phyloP scores from a whole-genome alignment of 192 early-diverging fungal species.

The Funneliformis mosseae region DNA sequence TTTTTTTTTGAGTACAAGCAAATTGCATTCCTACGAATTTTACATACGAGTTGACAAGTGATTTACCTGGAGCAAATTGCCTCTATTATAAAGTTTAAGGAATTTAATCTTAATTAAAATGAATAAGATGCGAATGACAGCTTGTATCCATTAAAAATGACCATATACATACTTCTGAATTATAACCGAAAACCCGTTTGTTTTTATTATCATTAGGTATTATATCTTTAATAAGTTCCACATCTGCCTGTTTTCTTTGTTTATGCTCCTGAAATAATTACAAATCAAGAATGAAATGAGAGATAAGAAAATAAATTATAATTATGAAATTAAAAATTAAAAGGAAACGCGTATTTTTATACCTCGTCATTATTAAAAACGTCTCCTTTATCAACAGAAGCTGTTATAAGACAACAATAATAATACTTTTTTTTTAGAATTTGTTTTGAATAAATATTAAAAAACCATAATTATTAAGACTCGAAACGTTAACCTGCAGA shows the following conservation, averaged over 20 bases:
- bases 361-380: neutral
- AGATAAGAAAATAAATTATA: too few species aligned
- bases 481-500: slow-evolving; percentile 7
- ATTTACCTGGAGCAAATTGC: slow-evolving; percentile 62
- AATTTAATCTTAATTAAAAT: slow-evolving; percentile 4
- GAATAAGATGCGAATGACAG: neutral
- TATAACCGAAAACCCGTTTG: slow-evolving; percentile 53
- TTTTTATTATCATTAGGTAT: slow-evolving; percentile 83
- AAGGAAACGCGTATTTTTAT: neutral
- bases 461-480: neutral
- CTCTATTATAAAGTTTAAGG: slow-evolving; percentile 35
- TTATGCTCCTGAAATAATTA: slow-evolving; percentile 3
- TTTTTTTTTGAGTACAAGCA: slow-evolving; percentile 66
- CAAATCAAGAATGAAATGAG: neutral
- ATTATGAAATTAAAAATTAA: too few species aligned
- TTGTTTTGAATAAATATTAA: neutral
- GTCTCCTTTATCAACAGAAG: neutral
- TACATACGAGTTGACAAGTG: slow-evolving; percentile 76
- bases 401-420: too few species aligned
- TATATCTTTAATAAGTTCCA: slow-evolving; percentile 66
- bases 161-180: slow-evolving; percentile 10
- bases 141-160: neutral
- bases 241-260: slow-evolving; percentile 24
- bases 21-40: slow-evolving; percentile 87
- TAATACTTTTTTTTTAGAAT: neutral